phyloP scores from a whole-genome alignment of 2,329 filamentous ascomycete genomes.

The Dothideomycetes sp. region DNA sequence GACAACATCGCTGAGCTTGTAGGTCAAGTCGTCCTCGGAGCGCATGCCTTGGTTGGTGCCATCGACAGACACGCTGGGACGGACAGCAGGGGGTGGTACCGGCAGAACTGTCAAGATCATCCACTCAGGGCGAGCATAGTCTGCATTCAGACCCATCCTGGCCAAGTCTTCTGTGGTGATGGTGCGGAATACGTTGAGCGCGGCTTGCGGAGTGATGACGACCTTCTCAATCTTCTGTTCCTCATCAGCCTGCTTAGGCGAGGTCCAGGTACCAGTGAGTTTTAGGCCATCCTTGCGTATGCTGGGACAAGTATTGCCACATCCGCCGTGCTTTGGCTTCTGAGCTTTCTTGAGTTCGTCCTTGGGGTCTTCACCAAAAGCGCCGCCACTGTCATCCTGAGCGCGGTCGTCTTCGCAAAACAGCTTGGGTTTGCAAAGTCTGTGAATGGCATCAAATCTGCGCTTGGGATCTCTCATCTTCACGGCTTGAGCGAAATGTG shows the following conservation, averaged over 20 bases:
- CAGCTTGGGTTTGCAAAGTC: slow-evolving; percentile 79
- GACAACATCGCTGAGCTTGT: slow-evolving; percentile 97
- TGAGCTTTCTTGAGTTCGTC: slow-evolving; percentile 40
- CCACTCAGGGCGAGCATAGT: slow-evolving; percentile 96
- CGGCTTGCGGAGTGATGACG: slow-evolving; percentile 71
- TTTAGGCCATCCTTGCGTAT: slow-evolving; percentile 81
- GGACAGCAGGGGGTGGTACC: slow-evolving; percentile 88
- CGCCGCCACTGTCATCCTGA: slow-evolving; percentile 55
- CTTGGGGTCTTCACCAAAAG: slow-evolving; percentile 50
- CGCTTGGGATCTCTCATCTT: slow-evolving; percentile 82
- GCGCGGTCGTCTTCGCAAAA: slow-evolving; percentile 71
- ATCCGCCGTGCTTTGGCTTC: slow-evolving; percentile 66
- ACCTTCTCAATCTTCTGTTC: slow-evolving; percentile 73
- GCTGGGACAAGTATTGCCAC: slow-evolving; percentile 80
- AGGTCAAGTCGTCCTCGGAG: slow-evolving; percentile 97
- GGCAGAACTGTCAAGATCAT: slow-evolving; percentile 94
- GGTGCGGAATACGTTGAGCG: slow-evolving; percentile 74
- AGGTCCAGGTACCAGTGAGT: slow-evolving; percentile 65
- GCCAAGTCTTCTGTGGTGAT: slow-evolving; percentile 72
- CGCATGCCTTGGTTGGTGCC: slow-evolving; percentile 84
- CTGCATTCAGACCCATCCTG: slow-evolving; percentile 82
- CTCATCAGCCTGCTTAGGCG: slow-evolving; percentile 57
- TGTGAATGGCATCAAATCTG: slow-evolving; percentile 88
- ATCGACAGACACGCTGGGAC: slow-evolving; percentile 94
- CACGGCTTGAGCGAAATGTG: slow-evolving; percentile 72